Conservation (phyloP, 2,329 filamentous ascomycete species). For the Colletotrichum orbiculare region DNA sequence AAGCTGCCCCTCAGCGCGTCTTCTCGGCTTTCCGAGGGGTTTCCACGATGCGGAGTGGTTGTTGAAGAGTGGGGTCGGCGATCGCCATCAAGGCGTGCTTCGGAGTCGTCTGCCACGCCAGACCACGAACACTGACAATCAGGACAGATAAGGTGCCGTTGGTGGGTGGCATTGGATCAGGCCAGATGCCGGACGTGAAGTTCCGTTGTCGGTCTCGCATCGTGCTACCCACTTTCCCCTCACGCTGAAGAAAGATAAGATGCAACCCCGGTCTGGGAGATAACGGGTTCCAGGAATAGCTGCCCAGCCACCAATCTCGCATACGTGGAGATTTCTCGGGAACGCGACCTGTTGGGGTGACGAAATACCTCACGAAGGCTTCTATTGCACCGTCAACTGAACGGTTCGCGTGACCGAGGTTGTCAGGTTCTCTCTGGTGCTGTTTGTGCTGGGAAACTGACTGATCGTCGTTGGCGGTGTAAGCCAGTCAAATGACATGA, state of each 20-base stretch:
- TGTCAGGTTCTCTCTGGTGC: too few relatives aligned
- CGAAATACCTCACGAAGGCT: too few relatives aligned
- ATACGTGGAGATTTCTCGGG: not conserved
- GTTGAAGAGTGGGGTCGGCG: constrained; percentile 23
- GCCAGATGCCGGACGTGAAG: not conserved
- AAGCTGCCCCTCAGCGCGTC: constrained; percentile 7
- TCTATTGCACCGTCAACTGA: too few relatives aligned
- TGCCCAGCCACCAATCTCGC: not conserved
- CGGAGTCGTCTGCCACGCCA: not conserved
- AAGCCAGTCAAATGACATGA: too few relatives aligned
- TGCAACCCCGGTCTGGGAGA: not conserved
- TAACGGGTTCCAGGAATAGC: not conserved
- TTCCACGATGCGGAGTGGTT: not conserved
- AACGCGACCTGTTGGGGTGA: too few relatives aligned
- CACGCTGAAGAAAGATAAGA: constrained; percentile 13
- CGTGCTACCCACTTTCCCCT: constrained; percentile 29
- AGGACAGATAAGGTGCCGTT: not conserved
- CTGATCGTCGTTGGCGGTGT: too few relatives aligned
- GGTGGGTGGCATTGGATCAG: constrained; percentile 6
- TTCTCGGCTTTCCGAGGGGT: constrained; percentile 10
- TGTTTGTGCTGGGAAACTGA: too few relatives aligned
- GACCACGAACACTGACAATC: not conserved
- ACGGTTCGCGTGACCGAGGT: too few relatives aligned
- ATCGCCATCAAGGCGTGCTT: constrained; percentile 1
- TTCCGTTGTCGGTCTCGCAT: constrained; percentile 13